Base-by-base conservation (phyloP, 371 early-diverging fungal species). In the Apophysomyces elegans region DNA sequence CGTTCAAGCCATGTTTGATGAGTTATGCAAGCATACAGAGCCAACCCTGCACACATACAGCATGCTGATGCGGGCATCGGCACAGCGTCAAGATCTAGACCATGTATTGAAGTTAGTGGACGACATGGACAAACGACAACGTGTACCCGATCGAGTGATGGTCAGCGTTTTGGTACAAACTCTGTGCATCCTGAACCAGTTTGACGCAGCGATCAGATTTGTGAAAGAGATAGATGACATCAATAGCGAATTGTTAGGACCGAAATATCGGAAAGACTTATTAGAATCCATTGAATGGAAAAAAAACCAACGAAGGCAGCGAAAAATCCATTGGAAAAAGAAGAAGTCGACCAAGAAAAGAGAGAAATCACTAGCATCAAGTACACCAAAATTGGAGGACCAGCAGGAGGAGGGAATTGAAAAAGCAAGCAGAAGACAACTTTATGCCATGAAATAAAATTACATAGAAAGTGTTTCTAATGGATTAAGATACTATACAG, bases 1-100 rank as follows among this genome's bases (percentile, higher is more conserved):
- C 39, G 45, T 45, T 13, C 44, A 56, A 18, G 60, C 61, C 4
- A 18, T 65, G 21, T 69, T 61, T 21, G 62, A 64, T 21, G 41
- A 61, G 12, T 26, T 69, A 65, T 54, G 21, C 8, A n/a, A 61
- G 12, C 38, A 56, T 2, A 43, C 36, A n/a, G 32, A 54, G 47
- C 69, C 69, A 16, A 65, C 26, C 11, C 47, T 38, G 16, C 56
- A 61, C 37, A 69, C 69, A 1, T 69, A 69, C 36, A 50, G 61
- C 18, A 45, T 65, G 9, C 21, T 69, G 61, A 41, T 69, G 41
- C 37, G 59, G 13, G 44, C 54, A n/a, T 61, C 46, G 26, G 64
- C 61, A 57, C 57, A 50, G 16, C 37, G 46, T 14, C 37, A 46
- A 26, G 61, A 64, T n/a, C 16, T 64, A 0, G 32, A 37, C 13